phyloP scores from a whole-genome alignment of 2,329 filamentous ascomycete species.

The Fusarium penzigii region DNA sequence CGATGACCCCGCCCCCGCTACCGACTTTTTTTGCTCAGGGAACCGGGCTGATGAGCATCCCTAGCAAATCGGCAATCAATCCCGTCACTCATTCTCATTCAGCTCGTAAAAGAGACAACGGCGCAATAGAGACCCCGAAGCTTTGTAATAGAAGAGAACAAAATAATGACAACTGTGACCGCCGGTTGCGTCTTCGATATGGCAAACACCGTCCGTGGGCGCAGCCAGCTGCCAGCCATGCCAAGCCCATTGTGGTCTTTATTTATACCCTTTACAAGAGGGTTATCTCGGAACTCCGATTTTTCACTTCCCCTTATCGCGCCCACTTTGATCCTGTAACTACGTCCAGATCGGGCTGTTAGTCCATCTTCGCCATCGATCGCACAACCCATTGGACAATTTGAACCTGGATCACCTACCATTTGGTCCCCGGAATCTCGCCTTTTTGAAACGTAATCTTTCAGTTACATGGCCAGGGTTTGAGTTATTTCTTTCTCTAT shows the following conservation, averaged over 20 bases:
- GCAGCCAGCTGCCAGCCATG: no score
- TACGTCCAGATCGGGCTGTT: slow-evolving; percentile 30
- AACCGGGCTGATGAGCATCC: no score
- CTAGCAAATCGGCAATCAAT: no score
- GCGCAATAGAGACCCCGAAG: slow-evolving; percentile 11
- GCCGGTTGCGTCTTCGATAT: background rate
- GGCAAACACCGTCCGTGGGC: background rate
- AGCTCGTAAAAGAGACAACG: background rate
- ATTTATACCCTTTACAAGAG: background rate
- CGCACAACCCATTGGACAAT: slow-evolving; percentile 27
- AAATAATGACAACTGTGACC: slow-evolving; percentile 2
- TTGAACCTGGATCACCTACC: slow-evolving; percentile 20
- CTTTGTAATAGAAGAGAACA: slow-evolving; percentile 4
- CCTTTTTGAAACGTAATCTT: slow-evolving; percentile 28
- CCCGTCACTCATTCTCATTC: no score
- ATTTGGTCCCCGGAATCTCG: slow-evolving; percentile 22
- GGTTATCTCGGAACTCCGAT: slow-evolving; percentile 20
- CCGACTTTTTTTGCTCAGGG: background rate
- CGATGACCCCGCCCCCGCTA: slow-evolving; percentile 18
- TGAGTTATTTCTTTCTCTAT: slow-evolving; percentile 13
- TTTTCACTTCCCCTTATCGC: slow-evolving; percentile 25
- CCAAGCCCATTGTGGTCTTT: no score
- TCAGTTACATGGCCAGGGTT: slow-evolving; percentile 19
- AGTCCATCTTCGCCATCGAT: slow-evolving; percentile 25
- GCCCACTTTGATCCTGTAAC: slow-evolving; percentile 26